Evolutionary conservation across 345 rosid genomes (phyloP), one percentile per base, ranked within the genome.

Genomic region (Citrus unshiu): DNA sequence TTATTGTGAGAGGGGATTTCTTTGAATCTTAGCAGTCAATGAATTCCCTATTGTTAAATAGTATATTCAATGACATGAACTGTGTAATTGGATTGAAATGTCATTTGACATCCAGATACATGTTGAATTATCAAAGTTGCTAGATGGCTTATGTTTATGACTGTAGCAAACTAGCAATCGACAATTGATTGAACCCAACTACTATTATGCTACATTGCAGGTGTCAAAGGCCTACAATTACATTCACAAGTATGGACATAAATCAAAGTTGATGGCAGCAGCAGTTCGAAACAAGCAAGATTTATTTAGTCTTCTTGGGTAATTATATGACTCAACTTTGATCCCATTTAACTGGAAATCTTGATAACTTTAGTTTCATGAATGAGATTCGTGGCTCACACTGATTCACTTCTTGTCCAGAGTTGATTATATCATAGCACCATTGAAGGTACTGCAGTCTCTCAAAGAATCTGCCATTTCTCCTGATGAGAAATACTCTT

Each of bases 271-370:
- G 83, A 95, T 93, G 97, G 99, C 98, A 49, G 99, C 99, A 77
- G 98, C 98, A 70, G 98, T 96, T 80, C 86, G 98, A 32, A 95
- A 96, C 96, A 96, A 92, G 82, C 97, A 93, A 82, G 97, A 93
- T 87, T 82, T 96, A 58, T 96, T 93, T 89, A 92, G 94, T 81
- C 92, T 96, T 84, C 81, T 96, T 81, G 98, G 99, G 99, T 93
- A 84, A 74, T 64, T 59, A 25, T 69, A 60, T 62, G 61, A 24
- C 21, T 61, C 19, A 22, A 19, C 51, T 73, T 34, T 32, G 24
- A 57, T 71, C 35, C 21, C 24, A 19, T 74, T 66, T 63, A 68
- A 49, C 32, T 37, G 5, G 37, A 61, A 61, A 37, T 34, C 22
- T 74, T 73, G 68, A 25, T 54, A 39, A 68, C 30, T 73, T 70